Percentiles rank a stretch among this genome's conserved stretches.
These are phyloP conservation scores for Neonectria hederae DNA, from an alignment of 2,329 filamentous ascomycete genomes.

Conservation along the genomic window DNA sequence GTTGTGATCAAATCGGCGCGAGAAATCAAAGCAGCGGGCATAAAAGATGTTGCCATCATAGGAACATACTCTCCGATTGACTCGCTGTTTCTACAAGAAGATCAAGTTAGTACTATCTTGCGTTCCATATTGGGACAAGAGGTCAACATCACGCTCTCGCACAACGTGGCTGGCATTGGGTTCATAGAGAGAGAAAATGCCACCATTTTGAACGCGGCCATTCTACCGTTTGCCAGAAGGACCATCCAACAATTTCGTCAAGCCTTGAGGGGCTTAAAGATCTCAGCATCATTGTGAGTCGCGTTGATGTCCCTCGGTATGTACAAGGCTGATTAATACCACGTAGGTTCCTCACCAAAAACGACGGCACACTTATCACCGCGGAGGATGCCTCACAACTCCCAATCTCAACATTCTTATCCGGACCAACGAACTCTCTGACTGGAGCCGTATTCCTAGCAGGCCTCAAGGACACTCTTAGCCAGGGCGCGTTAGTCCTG, in stretches of 20 bases:
- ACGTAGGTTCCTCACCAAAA: slow-evolving; percentile 68
- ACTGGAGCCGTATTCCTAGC: slow-evolving; percentile 55
- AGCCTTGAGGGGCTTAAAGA: slow-evolving; percentile 57
- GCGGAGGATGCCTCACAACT: slow-evolving; percentile 60
- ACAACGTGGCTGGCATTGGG: slow-evolving; percentile 46
- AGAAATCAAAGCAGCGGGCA: slow-evolving; percentile 6
- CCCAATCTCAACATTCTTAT: slow-evolving; percentile 68
- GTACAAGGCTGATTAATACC: slow-evolving; percentile 37
- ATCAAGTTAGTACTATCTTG: background rate
- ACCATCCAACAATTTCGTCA: slow-evolving; percentile 64
- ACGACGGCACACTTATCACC: slow-evolving; percentile 67
- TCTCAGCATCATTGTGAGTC: slow-evolving; percentile 20
- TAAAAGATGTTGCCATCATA: slow-evolving; percentile 10
- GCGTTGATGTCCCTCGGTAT: too few relatives aligned
- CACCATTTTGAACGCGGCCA: slow-evolving; percentile 69
- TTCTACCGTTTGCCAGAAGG: slow-evolving; percentile 62
- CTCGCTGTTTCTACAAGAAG: slow-evolving; percentile 2
- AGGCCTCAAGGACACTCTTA: background rate
- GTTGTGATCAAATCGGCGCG: background rate
- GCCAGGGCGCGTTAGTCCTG: slow-evolving; percentile 7
- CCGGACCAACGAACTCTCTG: slow-evolving; percentile 69
- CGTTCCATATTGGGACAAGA: background rate
- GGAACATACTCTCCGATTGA: slow-evolving; percentile 18
- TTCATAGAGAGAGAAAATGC: slow-evolving; percentile 71
- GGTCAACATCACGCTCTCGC: slow-evolving; percentile 9